Base-by-base conservation (phyloP, 2,329 filamentous ascomycete species). In the Shiraia bambusicola region DNA sequence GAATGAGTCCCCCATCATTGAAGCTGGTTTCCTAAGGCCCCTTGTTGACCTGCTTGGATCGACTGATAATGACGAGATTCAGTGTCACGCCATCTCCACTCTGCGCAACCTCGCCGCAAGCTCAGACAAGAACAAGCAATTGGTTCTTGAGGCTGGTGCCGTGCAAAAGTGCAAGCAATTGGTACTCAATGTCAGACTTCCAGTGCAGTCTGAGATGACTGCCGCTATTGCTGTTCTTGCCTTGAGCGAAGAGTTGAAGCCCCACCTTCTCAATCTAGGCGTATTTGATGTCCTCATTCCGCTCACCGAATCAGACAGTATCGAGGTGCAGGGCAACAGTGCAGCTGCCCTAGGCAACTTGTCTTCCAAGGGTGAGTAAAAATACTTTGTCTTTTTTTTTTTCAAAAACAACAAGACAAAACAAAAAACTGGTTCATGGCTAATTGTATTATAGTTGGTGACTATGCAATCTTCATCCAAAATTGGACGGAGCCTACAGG, bases 141-240 rank as follows among this genome's bases (percentile, higher is more conserved):
- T 98, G n/a, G 93, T 98, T 1, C 75, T 98, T 34, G 90, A 97
- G 70, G 93, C 93, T 25, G 93, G 93, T 16, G 93, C 93, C 2
- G 93, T 98, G 28, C 90, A 97, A 66, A 97, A 97, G 69, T 98
- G 93, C 82, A 97, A 96, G 72, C 89, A 97, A 65, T 78, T 98
- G 37, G 91, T 98, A 16, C 76, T 98, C 13, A 86, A 94, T 41
- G 93, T 97, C 2, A 90, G 93, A 0, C 79, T 97, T 34, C 92
- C 88, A 28, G 93, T 98, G 2, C 93, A 98, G 67, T 96, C 91
- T 2, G 93, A 98, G 70, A 98, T 98, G 93, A 98, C 93, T 4
- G 93, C 93, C n/a, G 93, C 93, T 1, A 96, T 98, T 69, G 93
- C 93, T 27, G 93, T 98, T 11, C 78, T 98, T 50, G 93, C 93